phyloP scores from a whole-genome alignment of 1,284 basidiomycete species.

The Pseudozyma flocculosa region DNA sequence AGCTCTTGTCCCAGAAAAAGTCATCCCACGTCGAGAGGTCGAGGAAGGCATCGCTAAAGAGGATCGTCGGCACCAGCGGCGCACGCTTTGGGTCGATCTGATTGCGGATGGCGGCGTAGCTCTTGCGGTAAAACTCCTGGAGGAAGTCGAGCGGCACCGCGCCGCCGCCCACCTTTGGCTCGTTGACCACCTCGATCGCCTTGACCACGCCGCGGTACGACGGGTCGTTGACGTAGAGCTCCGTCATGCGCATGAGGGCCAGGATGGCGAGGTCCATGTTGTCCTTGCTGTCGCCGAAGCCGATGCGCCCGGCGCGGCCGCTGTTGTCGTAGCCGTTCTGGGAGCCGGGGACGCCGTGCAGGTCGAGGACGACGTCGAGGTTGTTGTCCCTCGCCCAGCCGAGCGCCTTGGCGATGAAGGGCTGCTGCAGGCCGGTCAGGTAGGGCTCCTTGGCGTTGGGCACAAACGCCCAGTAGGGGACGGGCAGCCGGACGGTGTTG shows the following conservation, averaged over 20 bases:
- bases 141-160: conserved; percentile 43
- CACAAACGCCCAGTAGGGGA: conserved; percentile 59
- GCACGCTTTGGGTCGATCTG: conserved; percentile 6
- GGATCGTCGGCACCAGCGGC: conserved; percentile 49
- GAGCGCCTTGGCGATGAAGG: conserved; percentile 65
- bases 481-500: conserved; percentile 58
- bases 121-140: conserved; percentile 48
- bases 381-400: conserved; percentile 68
- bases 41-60: conserved; percentile 58
- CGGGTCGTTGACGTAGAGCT: conserved; percentile 10
- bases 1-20: neutral
- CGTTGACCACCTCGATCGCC: conserved; percentile 8
- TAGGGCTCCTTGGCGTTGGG: conserved; percentile 66
- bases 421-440: conserved; percentile 67
- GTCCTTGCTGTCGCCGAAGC: conserved; percentile 4
- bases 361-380: conserved; percentile 73
- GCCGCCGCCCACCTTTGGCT: conserved; percentile 2
- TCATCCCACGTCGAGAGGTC: conserved; percentile 13
- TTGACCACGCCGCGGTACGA: conserved; percentile 24
- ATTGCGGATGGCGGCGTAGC: conserved; percentile 47
- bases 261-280: conserved; percentile 8
- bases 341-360: conserved; percentile 73
- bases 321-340: conserved; percentile 69
- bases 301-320: conserved; percentile 59
- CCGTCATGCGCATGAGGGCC: conserved; percentile 4